A percentile compares a stretch with the other conserved stretches of the same genome.
These are phyloP conservation scores for Epichloe typhina DNA, from an alignment of 2,329 filamentous ascomycete species.

Conservation along the genomic window DNA sequence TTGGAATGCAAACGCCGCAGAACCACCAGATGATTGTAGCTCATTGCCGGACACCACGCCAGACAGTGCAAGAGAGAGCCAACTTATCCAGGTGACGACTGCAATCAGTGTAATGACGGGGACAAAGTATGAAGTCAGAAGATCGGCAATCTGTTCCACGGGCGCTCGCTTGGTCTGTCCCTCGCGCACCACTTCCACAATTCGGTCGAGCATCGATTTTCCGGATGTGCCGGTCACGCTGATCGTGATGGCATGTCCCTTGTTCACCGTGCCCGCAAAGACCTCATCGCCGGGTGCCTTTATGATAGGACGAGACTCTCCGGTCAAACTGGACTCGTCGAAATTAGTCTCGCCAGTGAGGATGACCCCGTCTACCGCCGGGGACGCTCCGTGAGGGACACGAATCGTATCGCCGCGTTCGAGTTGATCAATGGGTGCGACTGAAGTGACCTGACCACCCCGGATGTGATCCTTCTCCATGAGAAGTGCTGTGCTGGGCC, in stretches of 20 bases:
- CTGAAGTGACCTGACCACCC: slow-evolving; percentile 23
- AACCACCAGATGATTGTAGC: slow-evolving; percentile 45
- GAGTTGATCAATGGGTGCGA: slow-evolving; percentile 51
- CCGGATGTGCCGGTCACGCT: slow-evolving; percentile 48
- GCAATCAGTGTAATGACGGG: slow-evolving; percentile 58
- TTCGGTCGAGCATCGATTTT: slow-evolving; percentile 66
- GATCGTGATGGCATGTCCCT: slow-evolving; percentile 47
- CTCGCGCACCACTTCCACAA: slow-evolving; percentile 63
- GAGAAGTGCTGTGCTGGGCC: slow-evolving; percentile 64
- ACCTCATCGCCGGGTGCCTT: slow-evolving; percentile 52
- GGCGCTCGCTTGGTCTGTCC: slow-evolving; percentile 65
- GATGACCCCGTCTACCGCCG: slow-evolving; percentile 68
- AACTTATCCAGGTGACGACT: slow-evolving; percentile 57
- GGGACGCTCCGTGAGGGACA: slow-evolving; percentile 67
- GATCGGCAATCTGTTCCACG: slow-evolving; percentile 61
- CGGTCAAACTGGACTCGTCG: slow-evolving; percentile 83
- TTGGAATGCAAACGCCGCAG: slow-evolving; percentile 61
- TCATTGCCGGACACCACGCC: slow-evolving; percentile 44
- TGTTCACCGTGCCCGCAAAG: slow-evolving; percentile 64
- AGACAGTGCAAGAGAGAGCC: slow-evolving; percentile 51
- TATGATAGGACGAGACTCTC: slow-evolving; percentile 55
- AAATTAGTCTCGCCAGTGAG: slow-evolving; percentile 53
- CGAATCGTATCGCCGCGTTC: slow-evolving; percentile 63
- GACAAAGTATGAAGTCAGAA: slow-evolving; percentile 64
- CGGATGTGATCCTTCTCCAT: slow-evolving; percentile 32